phyloP scores from a whole-genome alignment of 352 stramenopile genomes.

The Pythium guiyangense region DNA sequence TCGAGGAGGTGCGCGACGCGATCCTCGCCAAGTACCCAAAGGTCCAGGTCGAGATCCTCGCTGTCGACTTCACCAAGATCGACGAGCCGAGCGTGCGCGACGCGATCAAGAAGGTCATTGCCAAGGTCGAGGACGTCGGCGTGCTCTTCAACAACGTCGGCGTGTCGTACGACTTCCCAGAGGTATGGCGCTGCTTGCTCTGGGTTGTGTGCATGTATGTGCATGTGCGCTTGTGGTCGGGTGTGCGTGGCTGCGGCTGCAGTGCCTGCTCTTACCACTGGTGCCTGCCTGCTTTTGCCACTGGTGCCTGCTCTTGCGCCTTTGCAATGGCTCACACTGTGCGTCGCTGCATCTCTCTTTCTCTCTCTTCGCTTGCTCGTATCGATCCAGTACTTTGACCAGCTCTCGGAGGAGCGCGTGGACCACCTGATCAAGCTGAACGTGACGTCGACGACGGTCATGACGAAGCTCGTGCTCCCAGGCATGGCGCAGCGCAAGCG shows the following conservation, averaged over 20 bases:
- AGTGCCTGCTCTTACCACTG: neutral
- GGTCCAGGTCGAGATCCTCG: conserved; percentile 81
- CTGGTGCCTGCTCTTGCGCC: neutral
- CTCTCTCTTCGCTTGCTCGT: conserved; percentile 1
- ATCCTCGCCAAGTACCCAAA: conserved; percentile 92
- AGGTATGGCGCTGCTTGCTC: conserved; percentile 16
- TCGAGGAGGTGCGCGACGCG: conserved; percentile 92
- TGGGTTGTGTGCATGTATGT: neutral
- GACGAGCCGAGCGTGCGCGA: conserved; percentile 63
- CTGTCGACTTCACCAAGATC: conserved; percentile 95
- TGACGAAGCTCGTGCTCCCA: conserved; percentile 86
- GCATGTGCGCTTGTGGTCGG: too few species aligned
- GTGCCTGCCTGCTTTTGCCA: neutral
- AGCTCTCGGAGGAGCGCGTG: conserved; percentile 93
- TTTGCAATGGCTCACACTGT: neutral
- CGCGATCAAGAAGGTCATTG: conserved; percentile 44
- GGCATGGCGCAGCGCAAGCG: conserved; percentile 94
- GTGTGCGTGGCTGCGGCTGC: neutral
- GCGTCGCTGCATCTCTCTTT: neutral
- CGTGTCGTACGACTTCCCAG: conserved; percentile 97
- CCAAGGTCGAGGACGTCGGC: conserved; percentile 90
- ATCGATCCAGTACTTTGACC: conserved; percentile 89
- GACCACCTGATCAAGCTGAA: conserved; percentile 90
- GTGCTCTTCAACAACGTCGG: conserved; percentile 99
- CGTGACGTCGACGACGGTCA: conserved; percentile 66